Percentiles rank a stretch among this genome's conserved stretches.
Evolutionary conservation across 164 flowering plant genomes (phyloP).

Genomic region (Chloranthus sessilifolius): DNA sequence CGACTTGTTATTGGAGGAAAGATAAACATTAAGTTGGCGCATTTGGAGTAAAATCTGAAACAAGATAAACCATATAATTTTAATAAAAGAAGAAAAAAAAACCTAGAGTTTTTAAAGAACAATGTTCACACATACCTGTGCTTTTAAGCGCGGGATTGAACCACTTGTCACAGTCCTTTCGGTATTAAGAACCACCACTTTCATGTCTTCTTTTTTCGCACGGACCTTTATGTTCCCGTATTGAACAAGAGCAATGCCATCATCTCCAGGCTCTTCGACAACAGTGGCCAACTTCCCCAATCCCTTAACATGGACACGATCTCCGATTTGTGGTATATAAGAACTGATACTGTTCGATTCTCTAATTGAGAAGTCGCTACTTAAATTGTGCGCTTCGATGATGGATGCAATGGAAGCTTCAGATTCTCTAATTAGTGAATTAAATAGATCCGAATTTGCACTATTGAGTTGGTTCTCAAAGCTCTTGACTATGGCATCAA

Average conservation of each 20-base stretch:
- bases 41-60: too few relatives aligned
- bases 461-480: slow-evolving; percentile 52
- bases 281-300: slow-evolving; percentile 77
- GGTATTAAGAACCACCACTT: slow-evolving; percentile 21
- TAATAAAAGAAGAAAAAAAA: too few relatives aligned
- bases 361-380: slow-evolving; percentile 12
- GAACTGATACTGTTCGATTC: slow-evolving; percentile 19
- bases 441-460: slow-evolving; percentile 38
- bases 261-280: slow-evolving; percentile 62
- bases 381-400: slow-evolving; percentile 36
- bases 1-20: too few relatives aligned
- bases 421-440: slow-evolving; percentile 46
- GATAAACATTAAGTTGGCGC: too few relatives aligned
- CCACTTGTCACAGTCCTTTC: slow-evolving; percentile 18
- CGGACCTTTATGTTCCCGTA: slow-evolving; percentile 67
- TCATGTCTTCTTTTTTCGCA: slow-evolving; percentile 47
- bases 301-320: slow-evolving; percentile 56
- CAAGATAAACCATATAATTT: too few relatives aligned
- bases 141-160: slow-evolving; percentile 23
- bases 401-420: slow-evolving; percentile 67
- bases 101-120: too few relatives aligned
- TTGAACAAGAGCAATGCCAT: slow-evolving; percentile 59
- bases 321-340: slow-evolving; percentile 59
- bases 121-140: slow-evolving; percentile 34
- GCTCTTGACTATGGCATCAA: slow-evolving; percentile 46